Conservation (phyloP, 371 early-diverging fungal genomes). For the Dichotomocladium elegans region DNA sequence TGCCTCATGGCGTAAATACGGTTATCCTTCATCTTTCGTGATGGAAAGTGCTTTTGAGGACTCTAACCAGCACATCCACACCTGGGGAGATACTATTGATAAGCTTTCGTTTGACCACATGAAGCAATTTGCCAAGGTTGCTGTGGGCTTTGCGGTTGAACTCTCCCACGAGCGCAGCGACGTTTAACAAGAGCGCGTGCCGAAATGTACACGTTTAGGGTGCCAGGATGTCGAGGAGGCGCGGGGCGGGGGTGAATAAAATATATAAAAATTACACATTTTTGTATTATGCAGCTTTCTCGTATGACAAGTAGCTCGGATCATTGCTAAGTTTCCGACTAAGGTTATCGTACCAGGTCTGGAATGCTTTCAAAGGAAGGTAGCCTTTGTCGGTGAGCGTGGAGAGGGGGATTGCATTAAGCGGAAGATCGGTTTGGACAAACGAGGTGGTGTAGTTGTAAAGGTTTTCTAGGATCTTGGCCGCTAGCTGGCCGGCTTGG, state of each 20-base stretch:
- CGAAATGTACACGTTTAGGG: background rate
- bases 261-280: background rate
- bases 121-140: constrained; percentile 79
- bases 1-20: constrained; percentile 86
- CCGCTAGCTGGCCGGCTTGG: constrained; percentile 34
- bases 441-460: constrained; percentile 82
- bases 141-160: constrained; percentile 83
- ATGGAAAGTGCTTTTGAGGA: constrained; percentile 79
- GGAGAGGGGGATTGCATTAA: constrained; percentile 50
- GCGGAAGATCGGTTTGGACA: constrained; percentile 59
- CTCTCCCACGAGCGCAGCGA: constrained; percentile 38
- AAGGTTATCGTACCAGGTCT: constrained; percentile 82
- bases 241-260: background rate
- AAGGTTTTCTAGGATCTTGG: constrained; percentile 60
- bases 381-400: constrained; percentile 43
- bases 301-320: constrained; percentile 37
- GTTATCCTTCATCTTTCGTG: constrained; percentile 82
- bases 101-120: constrained; percentile 84
- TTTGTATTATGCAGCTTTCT: constrained; percentile 6
- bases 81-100: constrained; percentile 63
- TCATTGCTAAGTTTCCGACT: constrained; percentile 57
- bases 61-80: constrained; percentile 72
- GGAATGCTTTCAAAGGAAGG: constrained; percentile 72
- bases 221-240: background rate
- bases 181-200: background rate